These are phyloP conservation scores for Penicillium verhagenii DNA, from an alignment of 495 filamentous ascomycete genomes.

Conservation along the genomic window DNA sequence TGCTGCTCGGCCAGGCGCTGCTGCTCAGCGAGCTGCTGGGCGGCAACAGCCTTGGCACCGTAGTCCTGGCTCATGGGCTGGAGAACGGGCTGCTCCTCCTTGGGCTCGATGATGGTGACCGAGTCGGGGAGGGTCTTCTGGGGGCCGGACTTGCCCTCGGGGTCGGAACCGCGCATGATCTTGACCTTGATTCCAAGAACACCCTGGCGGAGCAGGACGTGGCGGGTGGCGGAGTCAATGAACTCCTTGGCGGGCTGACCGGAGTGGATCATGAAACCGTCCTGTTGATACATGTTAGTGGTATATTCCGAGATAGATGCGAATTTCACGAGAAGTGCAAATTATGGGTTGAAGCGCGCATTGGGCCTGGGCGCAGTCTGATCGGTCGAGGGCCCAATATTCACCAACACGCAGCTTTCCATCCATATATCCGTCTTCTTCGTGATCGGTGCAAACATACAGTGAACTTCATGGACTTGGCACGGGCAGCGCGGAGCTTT, in stretches of 20 bases:
- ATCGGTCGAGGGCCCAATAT: neutral
- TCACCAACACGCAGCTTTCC: neutral
- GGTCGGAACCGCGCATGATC: constrained; percentile 99
- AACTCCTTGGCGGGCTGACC: constrained; percentile 99
- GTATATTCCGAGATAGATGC: neutral
- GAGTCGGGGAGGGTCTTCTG: constrained; percentile 96
- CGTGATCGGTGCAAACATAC: constrained; percentile 45
- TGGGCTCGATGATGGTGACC: constrained; percentile 99
- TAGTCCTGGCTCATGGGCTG: constrained; percentile 97
- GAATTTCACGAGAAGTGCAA: neutral
- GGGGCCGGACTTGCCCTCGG: constrained; percentile 97
- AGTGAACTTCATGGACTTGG: constrained; percentile 99
- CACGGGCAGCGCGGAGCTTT: constrained; percentile 96
- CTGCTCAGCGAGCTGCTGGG: constrained; percentile 79
- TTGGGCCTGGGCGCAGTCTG: neutral
- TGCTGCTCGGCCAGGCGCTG: constrained; percentile 62
- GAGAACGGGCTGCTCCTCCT: constrained; percentile 93
- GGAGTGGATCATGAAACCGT: constrained; percentile 99
- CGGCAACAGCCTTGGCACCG: constrained; percentile 90
- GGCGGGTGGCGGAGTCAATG: constrained; percentile 95
- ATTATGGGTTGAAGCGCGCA: neutral
- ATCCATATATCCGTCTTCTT: neutral
- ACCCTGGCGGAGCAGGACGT: constrained; percentile 99
- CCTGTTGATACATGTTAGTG: constrained; percentile 45
- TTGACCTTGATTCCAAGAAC: constrained; percentile 99